Evolutionary conservation across 768 basidiomycete genomes (phyloP).

Genomic region (Tremella mesenterica): DNA sequence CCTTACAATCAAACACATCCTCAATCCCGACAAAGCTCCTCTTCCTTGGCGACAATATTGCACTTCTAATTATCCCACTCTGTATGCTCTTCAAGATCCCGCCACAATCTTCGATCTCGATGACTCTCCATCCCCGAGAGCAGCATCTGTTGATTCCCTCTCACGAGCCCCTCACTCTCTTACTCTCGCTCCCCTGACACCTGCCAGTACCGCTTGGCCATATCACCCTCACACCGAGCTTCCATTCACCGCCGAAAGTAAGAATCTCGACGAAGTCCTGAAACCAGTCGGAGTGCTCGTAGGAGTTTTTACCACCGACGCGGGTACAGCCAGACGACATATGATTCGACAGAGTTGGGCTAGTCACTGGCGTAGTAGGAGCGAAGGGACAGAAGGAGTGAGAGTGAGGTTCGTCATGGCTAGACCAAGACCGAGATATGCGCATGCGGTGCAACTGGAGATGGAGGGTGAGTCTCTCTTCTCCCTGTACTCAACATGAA

Average conservation of each 20-base stretch:
- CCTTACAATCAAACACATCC: constrained; percentile 75
- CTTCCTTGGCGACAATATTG: constrained; percentile 93
- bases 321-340: constrained; percentile 72
- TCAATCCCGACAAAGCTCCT: constrained; percentile 92
- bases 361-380: constrained; percentile 63
- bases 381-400: constrained; percentile 68
- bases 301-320: constrained; percentile 84
- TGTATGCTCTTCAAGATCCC: constrained; percentile 25
- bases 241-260: constrained; percentile 17
- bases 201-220: constrained; percentile 29
- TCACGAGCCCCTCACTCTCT: constrained; percentile 34
- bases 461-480: constrained; percentile 65
- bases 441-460: constrained; percentile 69
- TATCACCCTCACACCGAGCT: constrained; percentile 18
- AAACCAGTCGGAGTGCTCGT: constrained; percentile 78
- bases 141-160: constrained; percentile 45
- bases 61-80: constrained; percentile 49
- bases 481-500: not conserved
- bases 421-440: constrained; percentile 69
- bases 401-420: constrained; percentile 84
- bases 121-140: not conserved
- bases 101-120: constrained; percentile 17
- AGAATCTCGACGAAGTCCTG: constrained; percentile 59
- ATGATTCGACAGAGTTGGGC: constrained; percentile 83
- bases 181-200: constrained; percentile 38